phyloP scores from a whole-genome alignment of 257 asterid genomes.

The Solanum pimpinellifolium region DNA sequence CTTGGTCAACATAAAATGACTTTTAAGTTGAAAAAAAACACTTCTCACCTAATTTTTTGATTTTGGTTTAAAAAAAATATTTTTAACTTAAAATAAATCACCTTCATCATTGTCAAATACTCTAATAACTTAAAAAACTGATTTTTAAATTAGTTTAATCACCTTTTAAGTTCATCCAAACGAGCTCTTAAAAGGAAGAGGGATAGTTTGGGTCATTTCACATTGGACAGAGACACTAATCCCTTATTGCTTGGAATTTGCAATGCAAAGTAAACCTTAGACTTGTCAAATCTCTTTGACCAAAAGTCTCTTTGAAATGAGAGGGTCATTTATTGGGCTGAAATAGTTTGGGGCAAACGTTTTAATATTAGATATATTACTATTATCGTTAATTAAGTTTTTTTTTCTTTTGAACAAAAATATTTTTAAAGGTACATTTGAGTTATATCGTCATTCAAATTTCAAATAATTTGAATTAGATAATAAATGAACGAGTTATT shows the following conservation, averaged over 20 bases:
- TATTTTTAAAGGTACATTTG: neutral
- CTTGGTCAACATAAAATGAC: too few relatives aligned
- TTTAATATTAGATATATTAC: too few relatives aligned
- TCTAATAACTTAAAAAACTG: too few relatives aligned
- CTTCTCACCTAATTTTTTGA: too few relatives aligned
- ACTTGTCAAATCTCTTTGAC: neutral
- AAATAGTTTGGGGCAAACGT: neutral
- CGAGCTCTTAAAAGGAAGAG: slow-evolving; percentile 16
- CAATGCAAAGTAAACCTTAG: neutral
- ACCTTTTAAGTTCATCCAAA: too few relatives aligned
- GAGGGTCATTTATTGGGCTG: neutral
- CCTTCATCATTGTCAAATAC: too few relatives aligned
- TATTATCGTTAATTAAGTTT: too few relatives aligned
- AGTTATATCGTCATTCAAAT: neutral
- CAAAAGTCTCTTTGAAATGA: neutral
- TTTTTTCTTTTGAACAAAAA: too few relatives aligned
- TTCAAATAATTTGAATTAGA: neutral
- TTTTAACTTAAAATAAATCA: too few relatives aligned
- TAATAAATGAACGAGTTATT: neutral
- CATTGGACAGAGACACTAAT: neutral
- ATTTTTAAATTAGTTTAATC: accelerated
- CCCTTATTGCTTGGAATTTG: neutral
- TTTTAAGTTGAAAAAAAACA: too few relatives aligned
- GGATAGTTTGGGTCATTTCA: neutral
- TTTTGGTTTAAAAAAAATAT: too few relatives aligned